Evolutionary conservation across 352 stramenopile species (phyloP).

Genomic region (Phytophthora sp.): DNA sequence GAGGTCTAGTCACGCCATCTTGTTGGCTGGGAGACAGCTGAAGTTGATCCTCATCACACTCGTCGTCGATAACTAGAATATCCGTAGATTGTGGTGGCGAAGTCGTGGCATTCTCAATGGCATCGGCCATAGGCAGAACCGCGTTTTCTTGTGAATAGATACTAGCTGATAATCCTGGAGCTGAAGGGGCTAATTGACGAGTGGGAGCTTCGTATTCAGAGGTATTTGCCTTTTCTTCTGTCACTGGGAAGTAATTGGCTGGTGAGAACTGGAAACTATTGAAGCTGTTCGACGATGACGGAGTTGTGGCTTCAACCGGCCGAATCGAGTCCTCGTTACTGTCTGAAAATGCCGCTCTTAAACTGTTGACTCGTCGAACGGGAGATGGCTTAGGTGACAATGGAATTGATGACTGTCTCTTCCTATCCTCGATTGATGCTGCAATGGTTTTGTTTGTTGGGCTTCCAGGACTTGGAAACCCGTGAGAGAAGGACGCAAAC

Average conservation of each 20-base stretch:
- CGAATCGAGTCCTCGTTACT: constrained; percentile 12
- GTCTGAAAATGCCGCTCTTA: constrained; percentile 2
- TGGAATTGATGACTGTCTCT: constrained; percentile 15
- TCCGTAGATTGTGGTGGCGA: background rate
- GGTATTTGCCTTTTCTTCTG: background rate
- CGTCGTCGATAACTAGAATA: background rate
- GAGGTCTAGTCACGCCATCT: background rate
- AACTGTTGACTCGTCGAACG: constrained; percentile 26
- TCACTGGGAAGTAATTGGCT: background rate
- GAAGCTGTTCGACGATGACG: constrained; percentile 18
- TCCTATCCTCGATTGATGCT: constrained; percentile 1
- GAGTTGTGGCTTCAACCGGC: constrained; percentile 11
- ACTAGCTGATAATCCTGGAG: background rate
- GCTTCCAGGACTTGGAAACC: constrained; percentile 5
- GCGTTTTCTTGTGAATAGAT: background rate
- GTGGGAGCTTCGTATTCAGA: background rate
- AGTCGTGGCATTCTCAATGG: background rate
- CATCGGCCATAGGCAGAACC: background rate
- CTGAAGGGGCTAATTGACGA: background rate
- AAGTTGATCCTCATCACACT: background rate
- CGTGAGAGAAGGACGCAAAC: constrained; percentile 36
- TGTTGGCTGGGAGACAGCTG: background rate
- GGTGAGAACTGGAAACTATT: constrained; percentile 18
- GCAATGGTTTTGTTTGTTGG: constrained; percentile 14
- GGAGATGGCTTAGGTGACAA: constrained; percentile 26